These are phyloP conservation scores for Halophytophthora batemanensis DNA, from an alignment of 352 stramenopile species.

Conservation along the genomic window DNA sequence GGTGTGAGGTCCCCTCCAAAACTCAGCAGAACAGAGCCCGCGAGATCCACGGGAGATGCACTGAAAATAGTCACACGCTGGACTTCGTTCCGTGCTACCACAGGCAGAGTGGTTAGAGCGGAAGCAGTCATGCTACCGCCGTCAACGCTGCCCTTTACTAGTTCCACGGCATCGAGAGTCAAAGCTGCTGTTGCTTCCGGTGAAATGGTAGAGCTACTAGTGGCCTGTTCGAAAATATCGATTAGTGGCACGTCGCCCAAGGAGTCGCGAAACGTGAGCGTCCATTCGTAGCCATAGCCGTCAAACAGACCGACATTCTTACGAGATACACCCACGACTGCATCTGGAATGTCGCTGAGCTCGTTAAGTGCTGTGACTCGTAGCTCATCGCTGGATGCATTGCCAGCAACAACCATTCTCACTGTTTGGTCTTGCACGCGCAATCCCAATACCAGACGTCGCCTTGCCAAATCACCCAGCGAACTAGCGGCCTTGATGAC, in stretches of 20 bases:
- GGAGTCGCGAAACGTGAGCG: slow-evolving; percentile 54
- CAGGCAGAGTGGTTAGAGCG: slow-evolving; percentile 20
- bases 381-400: slow-evolving; percentile 38
- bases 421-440: slow-evolving; percentile 18
- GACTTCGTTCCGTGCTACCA: slow-evolving; percentile 40
- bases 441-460: slow-evolving; percentile 14
- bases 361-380: slow-evolving; percentile 12
- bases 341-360: slow-evolving; percentile 10
- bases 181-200: slow-evolving; percentile 30
- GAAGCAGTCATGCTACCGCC: slow-evolving; percentile 15
- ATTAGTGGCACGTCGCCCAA: slow-evolving; percentile 52
- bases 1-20: slow-evolving; percentile 65
- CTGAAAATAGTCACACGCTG: slow-evolving; percentile 74
- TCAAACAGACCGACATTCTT: slow-evolving; percentile 40
- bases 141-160: slow-evolving; percentile 37
- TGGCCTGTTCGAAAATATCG: slow-evolving; percentile 12
- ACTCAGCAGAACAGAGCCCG: slow-evolving; percentile 48
- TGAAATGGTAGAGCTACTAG: slow-evolving; percentile 7
- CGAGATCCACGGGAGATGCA: slow-evolving; percentile 53
- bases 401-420: slow-evolving; percentile 28
- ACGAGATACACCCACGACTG: slow-evolving; percentile 29
- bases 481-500: slow-evolving; percentile 38
- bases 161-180: slow-evolving; percentile 30
- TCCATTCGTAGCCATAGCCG: slow-evolving; percentile 68
- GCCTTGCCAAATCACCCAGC: slow-evolving; percentile 22